Conservation (phyloP, 2,329 filamentous ascomycete genomes). For the Aspergillus fructus region DNA sequence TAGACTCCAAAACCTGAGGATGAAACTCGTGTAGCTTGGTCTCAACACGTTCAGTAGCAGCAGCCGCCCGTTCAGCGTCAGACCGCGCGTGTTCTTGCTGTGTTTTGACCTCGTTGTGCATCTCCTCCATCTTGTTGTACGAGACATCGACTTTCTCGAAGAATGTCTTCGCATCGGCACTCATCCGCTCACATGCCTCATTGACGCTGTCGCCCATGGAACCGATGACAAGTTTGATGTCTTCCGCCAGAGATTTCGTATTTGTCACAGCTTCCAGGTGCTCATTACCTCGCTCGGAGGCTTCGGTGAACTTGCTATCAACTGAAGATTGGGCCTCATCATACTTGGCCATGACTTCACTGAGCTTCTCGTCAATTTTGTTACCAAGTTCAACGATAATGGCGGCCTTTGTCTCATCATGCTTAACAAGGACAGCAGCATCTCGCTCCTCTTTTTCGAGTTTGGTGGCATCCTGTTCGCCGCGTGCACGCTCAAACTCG, state of each 20-base stretch:
- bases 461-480: constrained; percentile 75
- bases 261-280: constrained; percentile 71
- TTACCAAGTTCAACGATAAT: constrained; percentile 54
- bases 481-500: constrained; percentile 84
- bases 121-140: constrained; percentile 70
- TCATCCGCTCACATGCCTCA: constrained; percentile 81
- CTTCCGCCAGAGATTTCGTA: constrained; percentile 79
- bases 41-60: constrained; percentile 72
- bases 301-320: constrained; percentile 70
- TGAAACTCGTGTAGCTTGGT: constrained; percentile 78
- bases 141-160: constrained; percentile 81
- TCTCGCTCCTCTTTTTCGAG: constrained; percentile 69
- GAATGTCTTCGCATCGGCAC: constrained; percentile 82
- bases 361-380: constrained; percentile 74
- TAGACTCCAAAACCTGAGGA: constrained; percentile 80
- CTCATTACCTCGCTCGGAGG: constrained; percentile 70
- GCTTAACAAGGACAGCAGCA: constrained; percentile 56
- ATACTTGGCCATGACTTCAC: constrained; percentile 79
- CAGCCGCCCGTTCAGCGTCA: constrained; percentile 72
- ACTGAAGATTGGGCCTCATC: constrained; percentile 76
- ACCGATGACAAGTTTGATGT: constrained; percentile 82
- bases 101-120: constrained; percentile 67
- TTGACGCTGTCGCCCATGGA: constrained; percentile 78
- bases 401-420: constrained; percentile 57
- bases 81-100: constrained; percentile 83